Conservation (phyloP, 805 yeast genomes). For the Kluyveromyces aestuarii region DNA sequence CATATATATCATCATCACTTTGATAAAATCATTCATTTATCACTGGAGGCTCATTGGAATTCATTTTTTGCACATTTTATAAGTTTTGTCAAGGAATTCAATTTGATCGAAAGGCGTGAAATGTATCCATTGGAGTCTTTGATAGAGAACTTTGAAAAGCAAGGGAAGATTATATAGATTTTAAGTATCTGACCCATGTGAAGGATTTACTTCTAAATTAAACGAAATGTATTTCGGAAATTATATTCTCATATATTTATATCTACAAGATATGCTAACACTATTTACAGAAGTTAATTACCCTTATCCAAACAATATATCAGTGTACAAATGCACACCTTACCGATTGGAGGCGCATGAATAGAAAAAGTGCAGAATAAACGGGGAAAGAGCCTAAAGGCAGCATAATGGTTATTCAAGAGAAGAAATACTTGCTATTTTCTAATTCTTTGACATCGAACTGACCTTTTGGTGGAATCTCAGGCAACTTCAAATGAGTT, state of each 20-base stretch:
- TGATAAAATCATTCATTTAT: slow-evolving; percentile 83
- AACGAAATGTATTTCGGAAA: neutral
- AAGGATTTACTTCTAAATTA: too few species aligned
- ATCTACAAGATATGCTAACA: neutral
- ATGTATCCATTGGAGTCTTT: slow-evolving; percentile 68
- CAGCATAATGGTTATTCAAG: slow-evolving; percentile 9
- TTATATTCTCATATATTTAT: neutral
- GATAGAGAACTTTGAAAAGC: slow-evolving; percentile 71
- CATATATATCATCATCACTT: slow-evolving; percentile 92
- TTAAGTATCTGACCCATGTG: too few species aligned
- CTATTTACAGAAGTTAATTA: neutral
- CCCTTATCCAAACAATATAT: neutral
- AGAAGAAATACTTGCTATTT: slow-evolving; percentile 74
- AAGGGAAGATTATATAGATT: slow-evolving; percentile 60
- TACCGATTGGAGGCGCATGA: neutral
- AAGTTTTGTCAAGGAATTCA: slow-evolving; percentile 78
- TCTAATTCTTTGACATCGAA: slow-evolving; percentile 69
- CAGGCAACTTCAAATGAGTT: slow-evolving; percentile 63
- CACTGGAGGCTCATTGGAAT: slow-evolving; percentile 96
- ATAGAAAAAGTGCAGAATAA: too few species aligned
- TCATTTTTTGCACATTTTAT: slow-evolving; percentile 93
- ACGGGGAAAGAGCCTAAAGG: too few species aligned
- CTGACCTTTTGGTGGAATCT: slow-evolving; percentile 69
- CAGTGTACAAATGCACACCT: neutral
- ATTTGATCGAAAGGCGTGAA: slow-evolving; percentile 69